phyloP scores from a whole-genome alignment of 1,284 basidiomycete genomes.

The Mycosarcoma maydis region DNA sequence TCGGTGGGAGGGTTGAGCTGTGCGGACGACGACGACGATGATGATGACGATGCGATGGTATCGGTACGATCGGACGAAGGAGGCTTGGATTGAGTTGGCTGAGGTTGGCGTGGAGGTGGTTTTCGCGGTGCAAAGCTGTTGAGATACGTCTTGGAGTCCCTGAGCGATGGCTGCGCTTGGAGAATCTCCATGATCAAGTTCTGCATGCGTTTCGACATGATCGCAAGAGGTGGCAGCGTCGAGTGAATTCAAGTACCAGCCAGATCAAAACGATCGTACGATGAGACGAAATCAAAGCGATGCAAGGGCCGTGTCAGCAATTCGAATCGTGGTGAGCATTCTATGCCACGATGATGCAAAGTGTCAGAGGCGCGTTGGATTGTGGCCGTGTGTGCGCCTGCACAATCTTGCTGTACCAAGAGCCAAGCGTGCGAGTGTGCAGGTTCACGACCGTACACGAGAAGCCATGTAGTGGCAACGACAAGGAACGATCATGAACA shows the following conservation, averaged over 20 bases:
- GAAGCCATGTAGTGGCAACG: conserved; percentile 10
- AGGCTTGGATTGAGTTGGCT: conserved; percentile 5
- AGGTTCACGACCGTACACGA: conserved; percentile 21
- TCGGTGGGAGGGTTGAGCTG: conserved; percentile 23
- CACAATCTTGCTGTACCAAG: conserved; percentile 16
- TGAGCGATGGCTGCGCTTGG: conserved; percentile 87
- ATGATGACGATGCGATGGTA: conserved; percentile 13
- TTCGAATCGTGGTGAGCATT: conserved; percentile 1
- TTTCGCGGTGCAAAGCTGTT: conserved; percentile 75
- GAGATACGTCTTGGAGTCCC: conserved; percentile 90
- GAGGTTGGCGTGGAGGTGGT: conserved; percentile 18
- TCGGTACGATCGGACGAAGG: conserved; percentile 4
- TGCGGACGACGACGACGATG: conserved; percentile 8
- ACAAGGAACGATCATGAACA: background rate
- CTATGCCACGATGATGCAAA: no score
- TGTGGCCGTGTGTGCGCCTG: conserved; percentile 2
- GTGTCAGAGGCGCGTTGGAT: background rate
- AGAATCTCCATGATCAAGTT: conserved; percentile 97
- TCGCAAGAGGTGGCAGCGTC: no score
- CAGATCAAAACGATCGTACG: no score
- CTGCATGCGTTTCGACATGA: conserved; percentile 70
- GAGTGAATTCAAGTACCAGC: no score
- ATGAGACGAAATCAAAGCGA: no score
- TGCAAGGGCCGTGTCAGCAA: conserved; percentile 1
- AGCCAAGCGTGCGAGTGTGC: conserved; percentile 42